A percentile compares a stretch with the other conserved stretches of the same genome.
These are phyloP conservation scores for Diddensiella transvaalensis DNA, from an alignment of 805 yeast genomes.

Conservation along the genomic window DNA sequence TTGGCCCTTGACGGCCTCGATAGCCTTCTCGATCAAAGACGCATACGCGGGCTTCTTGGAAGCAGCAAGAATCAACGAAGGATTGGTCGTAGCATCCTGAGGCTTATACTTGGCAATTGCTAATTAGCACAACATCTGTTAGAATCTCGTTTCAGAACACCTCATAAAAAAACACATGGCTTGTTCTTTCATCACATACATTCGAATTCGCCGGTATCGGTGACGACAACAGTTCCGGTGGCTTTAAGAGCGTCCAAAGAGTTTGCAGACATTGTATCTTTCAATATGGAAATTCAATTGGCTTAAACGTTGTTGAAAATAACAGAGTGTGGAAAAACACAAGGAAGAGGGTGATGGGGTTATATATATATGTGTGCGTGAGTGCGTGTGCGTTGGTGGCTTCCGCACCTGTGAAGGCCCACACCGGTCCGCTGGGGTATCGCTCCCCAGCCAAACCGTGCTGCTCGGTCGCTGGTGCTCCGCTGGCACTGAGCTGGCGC, in stretches of 20 bases:
- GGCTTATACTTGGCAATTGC: conserved; percentile 96
- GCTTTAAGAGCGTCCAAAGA: conserved; percentile 92
- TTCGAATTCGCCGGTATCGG: conserved; percentile 99
- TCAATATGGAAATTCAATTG: too few relatives aligned
- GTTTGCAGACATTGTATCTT: conserved; percentile 36
- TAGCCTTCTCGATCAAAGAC: conserved; percentile 83
- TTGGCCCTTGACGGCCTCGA: conserved; percentile 70
- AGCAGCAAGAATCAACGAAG: conserved; percentile 95
- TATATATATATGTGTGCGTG: too few relatives aligned
- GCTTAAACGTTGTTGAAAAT: neutral
- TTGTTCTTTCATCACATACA: conserved; percentile 37
- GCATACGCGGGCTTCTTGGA: conserved; percentile 87
- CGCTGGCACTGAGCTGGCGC: too few relatives aligned
- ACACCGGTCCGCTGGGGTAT: too few relatives aligned
- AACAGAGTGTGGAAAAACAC: neutral
- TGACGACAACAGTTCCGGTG: conserved; percentile 92
- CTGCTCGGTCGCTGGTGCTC: too few relatives aligned
- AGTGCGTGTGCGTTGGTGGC: too few relatives aligned
- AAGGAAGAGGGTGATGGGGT: neutral
- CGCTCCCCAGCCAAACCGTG: too few relatives aligned
- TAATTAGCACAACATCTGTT: conserved; percentile 8
- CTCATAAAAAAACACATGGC: too few relatives aligned
- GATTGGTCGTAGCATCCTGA: conserved; percentile 99
- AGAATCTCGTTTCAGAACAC: too few relatives aligned
- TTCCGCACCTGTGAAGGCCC: too few relatives aligned